Conservation (phyloP, 148 eudicot genomes). For the Linanthus parryae region DNA sequence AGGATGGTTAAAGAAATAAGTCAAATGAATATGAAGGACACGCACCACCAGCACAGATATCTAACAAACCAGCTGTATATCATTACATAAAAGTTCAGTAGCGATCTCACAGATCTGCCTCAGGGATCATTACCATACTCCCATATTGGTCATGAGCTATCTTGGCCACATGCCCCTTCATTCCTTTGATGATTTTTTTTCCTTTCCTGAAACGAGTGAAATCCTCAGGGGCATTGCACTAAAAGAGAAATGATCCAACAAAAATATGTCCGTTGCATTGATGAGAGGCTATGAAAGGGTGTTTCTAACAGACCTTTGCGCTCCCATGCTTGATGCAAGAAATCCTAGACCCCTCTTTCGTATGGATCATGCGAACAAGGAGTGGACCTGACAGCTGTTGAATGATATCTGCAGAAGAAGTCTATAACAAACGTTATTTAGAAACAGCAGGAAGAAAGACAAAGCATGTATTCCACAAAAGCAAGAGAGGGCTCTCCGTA, state of each 20-base stretch:
- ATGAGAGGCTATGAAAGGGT: too few species aligned
- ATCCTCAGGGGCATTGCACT: too few species aligned
- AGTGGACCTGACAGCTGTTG: conserved; percentile 67
- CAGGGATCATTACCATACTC: conserved; percentile 59
- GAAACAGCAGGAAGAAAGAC: background rate
- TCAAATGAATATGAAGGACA: too few species aligned
- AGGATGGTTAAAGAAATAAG: too few species aligned
- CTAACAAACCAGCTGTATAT: too few species aligned
- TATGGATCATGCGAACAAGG: conserved; percentile 82
- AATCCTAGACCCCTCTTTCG: conserved; percentile 76
- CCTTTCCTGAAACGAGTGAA: conserved; percentile 45
- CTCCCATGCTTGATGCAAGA: conserved; percentile 86
- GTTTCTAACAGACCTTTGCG: conserved; percentile 65
- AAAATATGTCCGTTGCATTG: too few species aligned
- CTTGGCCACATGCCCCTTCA: conserved; percentile 71
- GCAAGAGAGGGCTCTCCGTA: too few species aligned
- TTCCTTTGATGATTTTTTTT: conserved; percentile 80
- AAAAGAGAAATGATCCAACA: too few species aligned
- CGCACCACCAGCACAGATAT: too few species aligned
- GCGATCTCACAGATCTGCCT: too few species aligned
- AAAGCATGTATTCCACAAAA: background rate
- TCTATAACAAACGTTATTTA: conserved; percentile 40
- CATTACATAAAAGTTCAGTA: too few species aligned
- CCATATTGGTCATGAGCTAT: conserved; percentile 65
- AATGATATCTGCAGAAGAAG: conserved; percentile 74